Conservation (phyloP, 2,329 filamentous ascomycete species). For the Neurospora sp. region DNA sequence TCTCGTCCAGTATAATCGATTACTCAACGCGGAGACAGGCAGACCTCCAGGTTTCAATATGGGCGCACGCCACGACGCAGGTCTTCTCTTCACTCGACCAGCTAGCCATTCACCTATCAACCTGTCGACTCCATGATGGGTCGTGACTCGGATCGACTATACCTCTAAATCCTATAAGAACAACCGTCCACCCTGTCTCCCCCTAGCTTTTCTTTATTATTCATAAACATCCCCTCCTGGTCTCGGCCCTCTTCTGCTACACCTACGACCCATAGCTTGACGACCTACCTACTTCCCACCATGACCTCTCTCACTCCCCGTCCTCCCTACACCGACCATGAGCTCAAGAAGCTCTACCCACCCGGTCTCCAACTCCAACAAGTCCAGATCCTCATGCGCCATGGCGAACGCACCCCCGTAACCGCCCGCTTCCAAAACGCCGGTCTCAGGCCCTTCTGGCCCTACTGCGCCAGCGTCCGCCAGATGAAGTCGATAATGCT, state of each 20-base stretch:
- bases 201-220: neutral
- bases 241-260: neutral
- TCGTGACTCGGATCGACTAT: neutral
- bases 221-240: neutral
- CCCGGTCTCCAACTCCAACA: conserved; percentile 69
- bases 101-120: neutral
- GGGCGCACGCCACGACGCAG: neutral
- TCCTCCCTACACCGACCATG: conserved; percentile 66
- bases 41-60: neutral
- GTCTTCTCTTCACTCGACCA: neutral
- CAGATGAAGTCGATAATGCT: conserved; percentile 51
- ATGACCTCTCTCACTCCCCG: conserved; percentile 77
- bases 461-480: conserved; percentile 73
- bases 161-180: neutral
- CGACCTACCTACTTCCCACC: conserved; percentile 6
- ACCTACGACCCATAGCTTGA: neutral
- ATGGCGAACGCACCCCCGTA: conserved; percentile 76
- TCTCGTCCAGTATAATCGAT: neutral
- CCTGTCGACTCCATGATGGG: neutral
- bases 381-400: conserved; percentile 77
- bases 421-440: conserved; percentile 79
- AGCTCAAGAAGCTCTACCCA: conserved; percentile 76
- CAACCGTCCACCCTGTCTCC: neutral
- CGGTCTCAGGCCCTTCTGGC: conserved; percentile 64
- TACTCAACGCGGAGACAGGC: neutral